These are phyloP conservation scores for Suillus discolor DNA, from an alignment of 768 basidiomycete genomes.

Conservation along the genomic window DNA sequence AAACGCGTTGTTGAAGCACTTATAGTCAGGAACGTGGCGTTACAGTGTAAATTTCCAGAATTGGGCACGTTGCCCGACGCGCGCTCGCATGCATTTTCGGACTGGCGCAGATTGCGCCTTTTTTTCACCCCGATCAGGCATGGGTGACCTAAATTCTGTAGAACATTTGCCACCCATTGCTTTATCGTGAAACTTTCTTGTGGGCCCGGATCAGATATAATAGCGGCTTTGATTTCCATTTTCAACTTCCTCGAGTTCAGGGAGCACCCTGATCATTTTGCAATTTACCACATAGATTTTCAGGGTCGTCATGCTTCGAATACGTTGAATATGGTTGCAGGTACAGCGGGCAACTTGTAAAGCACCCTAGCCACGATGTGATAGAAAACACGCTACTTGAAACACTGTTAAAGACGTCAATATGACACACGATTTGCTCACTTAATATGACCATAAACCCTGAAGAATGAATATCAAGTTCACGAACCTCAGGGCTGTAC, in stretches of 20 bases:
- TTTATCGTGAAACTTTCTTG: slow-evolving; percentile 2
- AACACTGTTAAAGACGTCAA: slow-evolving; percentile 5
- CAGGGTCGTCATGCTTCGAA: slow-evolving; percentile 6
- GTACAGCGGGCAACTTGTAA: slow-evolving; percentile 3
- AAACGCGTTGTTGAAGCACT: background rate
- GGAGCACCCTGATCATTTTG: slow-evolving; percentile 4
- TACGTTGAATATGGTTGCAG: background rate
- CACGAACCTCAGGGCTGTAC: slow-evolving; percentile 6
- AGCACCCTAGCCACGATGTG: slow-evolving; percentile 7
- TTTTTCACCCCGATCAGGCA: background rate
- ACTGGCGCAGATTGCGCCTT: slow-evolving; percentile 1
- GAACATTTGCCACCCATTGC: background rate
- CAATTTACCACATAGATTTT: background rate
- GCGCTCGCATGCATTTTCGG: background rate
- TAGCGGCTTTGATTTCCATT: slow-evolving; percentile 1
- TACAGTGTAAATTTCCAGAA: background rate
- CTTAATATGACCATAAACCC: slow-evolving; percentile 4
- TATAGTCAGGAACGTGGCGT: background rate
- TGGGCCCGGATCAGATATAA: background rate
- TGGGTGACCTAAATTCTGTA: background rate
- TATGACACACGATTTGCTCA: slow-evolving; percentile 1
- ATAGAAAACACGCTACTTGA: slow-evolving; percentile 5
- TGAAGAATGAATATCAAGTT: slow-evolving; percentile 1
- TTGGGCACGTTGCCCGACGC: slow-evolving; percentile 2
- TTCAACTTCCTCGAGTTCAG: slow-evolving; percentile 1